Evolutionary conservation across 2,329 filamentous ascomycete genomes (phyloP).

Genomic region (Byssoonygena ceratinophila): DNA sequence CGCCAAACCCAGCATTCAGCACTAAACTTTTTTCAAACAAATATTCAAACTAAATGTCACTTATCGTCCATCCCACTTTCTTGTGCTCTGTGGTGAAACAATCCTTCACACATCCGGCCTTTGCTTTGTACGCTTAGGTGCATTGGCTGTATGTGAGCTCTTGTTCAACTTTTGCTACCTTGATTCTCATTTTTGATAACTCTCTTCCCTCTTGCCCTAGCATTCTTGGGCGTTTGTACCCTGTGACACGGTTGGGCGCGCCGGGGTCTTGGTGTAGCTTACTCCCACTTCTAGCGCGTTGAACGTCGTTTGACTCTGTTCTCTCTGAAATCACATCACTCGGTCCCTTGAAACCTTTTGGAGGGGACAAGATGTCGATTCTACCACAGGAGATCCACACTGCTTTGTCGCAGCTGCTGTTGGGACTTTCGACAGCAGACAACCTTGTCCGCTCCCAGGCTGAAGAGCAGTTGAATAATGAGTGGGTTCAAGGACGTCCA

Average conservation of each 20-base stretch:
- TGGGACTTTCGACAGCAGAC: conserved; percentile 79
- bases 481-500: conserved; percentile 73
- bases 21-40: conserved; percentile 12
- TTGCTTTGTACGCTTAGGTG: conserved; percentile 6
- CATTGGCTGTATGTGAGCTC: conserved; percentile 1
- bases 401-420: conserved; percentile 75
- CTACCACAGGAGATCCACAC: conserved; percentile 73
- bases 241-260: conserved; percentile 10
- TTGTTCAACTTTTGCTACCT: not conserved
- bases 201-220: not conserved
- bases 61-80: conserved; percentile 11
- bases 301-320: not conserved
- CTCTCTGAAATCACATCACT: too few relatives aligned
- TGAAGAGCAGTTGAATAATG: conserved; percentile 80
- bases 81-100: conserved; percentile 9
- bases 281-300: not conserved
- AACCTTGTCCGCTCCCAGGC: conserved; percentile 75
- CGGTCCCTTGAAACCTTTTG: not conserved
- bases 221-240: conserved; percentile 1
- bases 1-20: not conserved
- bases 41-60: conserved; percentile 9
- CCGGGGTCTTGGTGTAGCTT: not conserved
- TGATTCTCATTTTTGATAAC: not conserved
- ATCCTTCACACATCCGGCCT: not conserved
- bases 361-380: conserved; percentile 57